Percentiles rank a stretch among this genome's conserved stretches.
phyloP scores from a whole-genome alignment of 1,284 basidiomycete species.

The Lentinula novae-zelandiae region DNA sequence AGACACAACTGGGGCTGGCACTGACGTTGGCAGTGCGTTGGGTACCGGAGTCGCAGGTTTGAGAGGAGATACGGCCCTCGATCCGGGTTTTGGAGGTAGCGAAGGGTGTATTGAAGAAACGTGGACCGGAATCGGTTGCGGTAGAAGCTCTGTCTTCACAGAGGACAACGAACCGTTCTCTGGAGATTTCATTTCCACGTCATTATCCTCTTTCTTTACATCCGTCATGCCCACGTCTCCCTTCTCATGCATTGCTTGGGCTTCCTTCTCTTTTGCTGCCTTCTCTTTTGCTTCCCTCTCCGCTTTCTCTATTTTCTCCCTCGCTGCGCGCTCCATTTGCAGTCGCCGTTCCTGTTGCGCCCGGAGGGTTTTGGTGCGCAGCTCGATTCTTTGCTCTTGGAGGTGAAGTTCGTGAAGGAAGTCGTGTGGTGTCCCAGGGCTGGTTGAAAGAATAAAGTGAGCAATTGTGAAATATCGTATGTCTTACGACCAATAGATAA shows the following conservation, averaged over 20 bases:
- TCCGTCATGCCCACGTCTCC: background rate
- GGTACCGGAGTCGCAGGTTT: constrained; percentile 9
- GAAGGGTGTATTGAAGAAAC: constrained; percentile 54
- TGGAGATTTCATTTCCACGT: constrained; percentile 1
- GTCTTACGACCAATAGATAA: background rate
- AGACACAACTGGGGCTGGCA: constrained; percentile 7
- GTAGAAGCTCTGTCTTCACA: background rate
- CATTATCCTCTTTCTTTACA: background rate
- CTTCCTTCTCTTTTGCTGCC: background rate
- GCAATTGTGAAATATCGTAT: background rate
- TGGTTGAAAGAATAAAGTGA: constrained; percentile 20
- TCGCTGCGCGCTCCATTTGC: background rate
- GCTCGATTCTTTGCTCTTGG: constrained; percentile 59
- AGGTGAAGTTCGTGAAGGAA: constrained; percentile 67
- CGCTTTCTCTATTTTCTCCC: background rate
- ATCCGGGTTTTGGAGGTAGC: constrained; percentile 51
- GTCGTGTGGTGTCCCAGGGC: constrained; percentile 67
- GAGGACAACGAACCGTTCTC: background rate
- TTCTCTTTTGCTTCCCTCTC: background rate
- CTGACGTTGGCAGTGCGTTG: constrained; percentile 15
- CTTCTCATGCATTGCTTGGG: background rate
- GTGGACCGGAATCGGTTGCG: background rate
- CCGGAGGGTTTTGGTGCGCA: constrained; percentile 53
- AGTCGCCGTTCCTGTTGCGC: constrained; percentile 26
- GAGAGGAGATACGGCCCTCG: constrained; percentile 29